Conservation (phyloP, 805 yeast species). For the Lipomyces oligophaga region DNA sequence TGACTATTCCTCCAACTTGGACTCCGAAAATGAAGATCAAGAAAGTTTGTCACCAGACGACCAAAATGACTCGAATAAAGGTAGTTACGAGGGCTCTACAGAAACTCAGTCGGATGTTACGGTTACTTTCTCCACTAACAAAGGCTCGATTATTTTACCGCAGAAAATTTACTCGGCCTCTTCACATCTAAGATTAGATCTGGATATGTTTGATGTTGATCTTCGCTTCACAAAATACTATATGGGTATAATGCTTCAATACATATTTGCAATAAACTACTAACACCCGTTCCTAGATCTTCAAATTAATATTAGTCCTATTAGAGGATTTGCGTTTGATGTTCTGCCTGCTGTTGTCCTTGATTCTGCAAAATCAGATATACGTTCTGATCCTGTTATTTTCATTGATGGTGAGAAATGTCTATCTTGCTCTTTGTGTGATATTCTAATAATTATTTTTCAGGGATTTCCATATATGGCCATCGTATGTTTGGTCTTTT, state of each 20-base stretch:
- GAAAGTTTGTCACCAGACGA: neutral
- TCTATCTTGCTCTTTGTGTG: neutral
- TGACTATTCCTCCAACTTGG: neutral
- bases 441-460: neutral
- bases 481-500: constrained; percentile 93
- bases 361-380: too few relatives aligned
- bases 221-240: constrained; percentile 85
- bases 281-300: constrained; percentile 48
- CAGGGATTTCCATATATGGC: constrained; percentile 58
- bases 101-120: constrained; percentile 50
- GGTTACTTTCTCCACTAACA: constrained; percentile 63
- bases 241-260: constrained; percentile 62
- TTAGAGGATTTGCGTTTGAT: constrained; percentile 34
- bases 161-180: constrained; percentile 61
- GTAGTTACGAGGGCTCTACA: neutral
- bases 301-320: constrained; percentile 67
- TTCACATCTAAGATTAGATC: constrained; percentile 57
- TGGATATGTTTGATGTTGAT: constrained; percentile 68
- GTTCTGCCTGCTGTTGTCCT: constrained; percentile 38
- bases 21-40: neutral
- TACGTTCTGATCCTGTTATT: constrained; percentile 46
- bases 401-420: constrained; percentile 47
- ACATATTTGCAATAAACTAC: too few relatives aligned
- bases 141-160: constrained; percentile 73
- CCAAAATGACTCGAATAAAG: neutral